Evolutionary conservation across 257 asterid genomes (phyloP).

Genomic region (Sherardia arvensis): DNA sequence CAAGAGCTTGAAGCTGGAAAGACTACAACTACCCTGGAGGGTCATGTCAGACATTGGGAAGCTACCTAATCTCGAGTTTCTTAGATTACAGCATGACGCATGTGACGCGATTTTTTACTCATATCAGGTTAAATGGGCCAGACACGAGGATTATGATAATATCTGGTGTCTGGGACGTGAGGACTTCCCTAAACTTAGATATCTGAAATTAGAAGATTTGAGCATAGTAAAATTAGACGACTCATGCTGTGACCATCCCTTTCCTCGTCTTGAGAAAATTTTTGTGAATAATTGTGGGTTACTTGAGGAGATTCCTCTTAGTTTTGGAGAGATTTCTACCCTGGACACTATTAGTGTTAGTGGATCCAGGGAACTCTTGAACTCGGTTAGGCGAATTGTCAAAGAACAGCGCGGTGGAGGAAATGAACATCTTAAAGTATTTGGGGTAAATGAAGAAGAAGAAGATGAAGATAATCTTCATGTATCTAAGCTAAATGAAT

Average conservation of each 20-base stretch:
- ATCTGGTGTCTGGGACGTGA: slow-evolving; percentile 2
- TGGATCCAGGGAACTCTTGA: neutral
- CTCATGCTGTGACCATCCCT: neutral
- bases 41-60: neutral
- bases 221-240: neutral
- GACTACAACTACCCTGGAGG: neutral
- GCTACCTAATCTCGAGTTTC: slow-evolving; percentile 1
- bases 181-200: neutral
- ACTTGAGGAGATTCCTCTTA: neutral
- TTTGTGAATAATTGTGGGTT: neutral
- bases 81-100: neutral
- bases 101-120: too few species aligned
- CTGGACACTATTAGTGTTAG: neutral
- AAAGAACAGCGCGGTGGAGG: neutral
- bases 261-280: neutral
- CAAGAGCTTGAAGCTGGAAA: neutral
- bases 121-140: too few species aligned
- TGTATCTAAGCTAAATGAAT: too few species aligned
- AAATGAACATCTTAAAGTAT: neutral
- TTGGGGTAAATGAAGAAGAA: neutral
- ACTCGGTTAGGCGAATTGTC: neutral
- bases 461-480: too few species aligned
- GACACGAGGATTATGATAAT: too few species aligned
- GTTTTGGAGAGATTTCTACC: neutral
- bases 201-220: neutral